Base-by-base conservation (phyloP, 2,329 filamentous ascomycete species). In the Aurifilum marmelostoma region DNA sequence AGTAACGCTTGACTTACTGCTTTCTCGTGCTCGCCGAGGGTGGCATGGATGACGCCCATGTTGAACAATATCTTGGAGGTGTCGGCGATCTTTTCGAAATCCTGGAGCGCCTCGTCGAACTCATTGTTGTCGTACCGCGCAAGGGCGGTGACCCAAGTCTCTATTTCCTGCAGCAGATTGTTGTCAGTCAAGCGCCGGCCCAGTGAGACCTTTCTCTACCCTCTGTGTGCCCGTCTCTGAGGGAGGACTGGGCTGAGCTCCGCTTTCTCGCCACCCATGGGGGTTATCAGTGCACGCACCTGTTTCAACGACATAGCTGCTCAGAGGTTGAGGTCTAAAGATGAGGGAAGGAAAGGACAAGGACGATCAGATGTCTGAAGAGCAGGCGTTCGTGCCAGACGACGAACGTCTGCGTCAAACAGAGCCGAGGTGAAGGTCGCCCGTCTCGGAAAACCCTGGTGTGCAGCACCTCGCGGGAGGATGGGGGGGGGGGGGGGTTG, bases 41-140 rank as follows among this genome's bases (percentile, higher is more conserved):
- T 98, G 52, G 96, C 96, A 83, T 97, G 92, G 75, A 99, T 98
- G 52, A 99, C 95, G 74, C 96, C 96, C 81, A 95, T 97, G 77
- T 99, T 99, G 85, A 99, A 99, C 71, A 97, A 85, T 72, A 99
- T 99, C 84, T 97, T 98, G 75, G 96, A 97, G 0, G 96, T 99
- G 79, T 98, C 96, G 71, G 92, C 87, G 76, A 99, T 97, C 74
- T 86, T 88, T 72, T 93, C 92, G 77, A 99, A 98, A 71, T 92
- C 88, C 75, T 85, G 88, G 72, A 98, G 83, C 37, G 96, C 90
- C 73, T 95, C 92, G 76, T 98, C 95, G 81, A 97, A 98, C 77
- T 99, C 93, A 82, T 97, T 97, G 82, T 95, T 96, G 82, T 99
- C 96, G 83, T 99, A 99, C 78, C 91, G 91, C 75, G 85, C 89